Evolutionary conservation across 1,139 yeast species (phyloP).

Genomic region (Kluyveromyces marxianus): DNA sequence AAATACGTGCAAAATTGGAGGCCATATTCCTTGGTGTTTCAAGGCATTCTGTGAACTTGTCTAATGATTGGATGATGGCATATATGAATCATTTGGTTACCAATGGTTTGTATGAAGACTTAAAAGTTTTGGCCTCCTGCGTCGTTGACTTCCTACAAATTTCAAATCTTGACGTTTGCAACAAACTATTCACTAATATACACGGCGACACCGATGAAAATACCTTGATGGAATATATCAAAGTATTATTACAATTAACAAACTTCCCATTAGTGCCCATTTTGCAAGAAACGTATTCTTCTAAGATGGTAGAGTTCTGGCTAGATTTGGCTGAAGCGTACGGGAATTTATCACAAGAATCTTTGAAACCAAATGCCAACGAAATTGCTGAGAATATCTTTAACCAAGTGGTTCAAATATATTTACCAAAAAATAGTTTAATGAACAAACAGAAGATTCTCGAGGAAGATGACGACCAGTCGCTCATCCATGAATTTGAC

Average conservation of each 20-base stretch:
- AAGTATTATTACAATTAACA: conserved; percentile 50
- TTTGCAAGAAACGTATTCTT: conserved; percentile 60
- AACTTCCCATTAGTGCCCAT: conserved; percentile 55
- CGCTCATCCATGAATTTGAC: conserved; percentile 43
- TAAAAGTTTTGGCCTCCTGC: conserved; percentile 44
- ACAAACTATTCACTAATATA: conserved; percentile 37
- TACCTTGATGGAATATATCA: conserved; percentile 36
- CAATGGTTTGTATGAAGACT: conserved; percentile 37
- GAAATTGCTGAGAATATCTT: conserved; percentile 25
- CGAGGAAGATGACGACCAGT: conserved; percentile 26
- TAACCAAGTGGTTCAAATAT: conserved; percentile 28
- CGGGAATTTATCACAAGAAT: conserved; percentile 24
- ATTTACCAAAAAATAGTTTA: conserved; percentile 28
- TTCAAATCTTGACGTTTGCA: conserved; percentile 44
- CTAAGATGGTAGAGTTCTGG: conserved; percentile 74
- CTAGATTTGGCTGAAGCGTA: conserved; percentile 58
- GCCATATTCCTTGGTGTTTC: conserved; percentile 30
- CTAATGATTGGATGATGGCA: conserved; percentile 31
- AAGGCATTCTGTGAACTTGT: conserved; percentile 9
- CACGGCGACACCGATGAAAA: conserved; percentile 10
- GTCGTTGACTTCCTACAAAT: conserved; percentile 46
- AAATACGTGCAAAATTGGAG: conserved; percentile 28
- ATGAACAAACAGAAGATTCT: conserved; percentile 26
- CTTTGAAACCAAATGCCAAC: conserved; percentile 20
- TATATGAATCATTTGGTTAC: conserved; percentile 38